Base-by-base conservation (phyloP, 768 basidiomycete species). In the Terana coerulea region DNA sequence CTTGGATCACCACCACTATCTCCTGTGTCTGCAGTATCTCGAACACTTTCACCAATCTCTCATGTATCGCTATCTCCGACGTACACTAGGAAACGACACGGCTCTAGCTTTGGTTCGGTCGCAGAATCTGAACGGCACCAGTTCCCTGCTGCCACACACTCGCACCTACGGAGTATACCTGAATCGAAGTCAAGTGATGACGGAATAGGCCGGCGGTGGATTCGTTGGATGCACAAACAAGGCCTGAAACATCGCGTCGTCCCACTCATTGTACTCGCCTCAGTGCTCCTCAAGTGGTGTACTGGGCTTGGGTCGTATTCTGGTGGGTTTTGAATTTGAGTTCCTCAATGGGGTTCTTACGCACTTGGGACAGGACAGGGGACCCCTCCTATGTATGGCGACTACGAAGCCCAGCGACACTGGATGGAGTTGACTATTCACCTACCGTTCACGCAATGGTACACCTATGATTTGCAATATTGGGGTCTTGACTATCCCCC, bases 401-500 rank as follows among this genome's bases (percentile, higher is more conserved):
- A 95, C 68, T 95, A 90, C 59, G 93, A 95, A 65, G 93, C 93
- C 0, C 93, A 95, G 62, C 74, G 93, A 47, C 93, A 95, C 68
- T 95, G 93, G 93, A 91, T 95, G 89, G 93, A 95, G 60, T 64
- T 95, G 33, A 91, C 90, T 2, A 67, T 84, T 22, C 87, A 94
- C 62, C 72, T 92, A 0, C 89, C 93, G 0, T 60, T 81, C 17
- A 70, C 69, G 12, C 69, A 86, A 55, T 98, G 95, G 95, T 98
- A 98, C 67, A 83, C 71, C 1, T 90, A 93, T 66, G 90, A 95
- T 61, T 74, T 90, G 26, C 80, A 80, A 30, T 95, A 95, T 62
- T 98, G 95, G 95, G 91, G 91, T 0, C 75, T 98, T 45, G 95
- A 98, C 68, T 98, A 98, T 70, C 94, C 94, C 3, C 94, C 94